Percentiles rank a stretch among this genome's conserved stretches.
phyloP scores from a whole-genome alignment of 2,329 filamentous ascomycete species.

The Leptoxyphium fumago region DNA sequence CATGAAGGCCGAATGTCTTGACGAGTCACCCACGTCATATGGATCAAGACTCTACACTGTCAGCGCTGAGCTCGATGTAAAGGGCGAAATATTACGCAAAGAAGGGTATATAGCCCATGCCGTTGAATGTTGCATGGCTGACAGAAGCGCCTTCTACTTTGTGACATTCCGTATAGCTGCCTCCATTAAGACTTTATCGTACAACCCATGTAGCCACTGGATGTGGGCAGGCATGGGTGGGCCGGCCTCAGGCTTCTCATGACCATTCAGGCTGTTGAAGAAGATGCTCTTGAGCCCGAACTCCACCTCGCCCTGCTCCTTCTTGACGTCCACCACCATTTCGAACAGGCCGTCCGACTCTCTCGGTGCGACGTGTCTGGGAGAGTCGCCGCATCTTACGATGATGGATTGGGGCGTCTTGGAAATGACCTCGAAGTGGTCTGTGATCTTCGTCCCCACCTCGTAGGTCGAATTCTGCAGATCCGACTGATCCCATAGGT shows the following conservation, averaged over 20 bases:
- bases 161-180: conserved; percentile 30
- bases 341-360: conserved; percentile 52
- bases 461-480: conserved; percentile 44
- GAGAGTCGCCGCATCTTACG: conserved; percentile 52
- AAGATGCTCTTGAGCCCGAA: conserved; percentile 51
- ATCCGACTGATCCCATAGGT: conserved; percentile 46
- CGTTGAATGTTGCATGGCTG: background rate
- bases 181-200: conserved; percentile 43
- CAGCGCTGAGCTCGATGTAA: background rate
- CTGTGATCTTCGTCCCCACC: conserved; percentile 48
- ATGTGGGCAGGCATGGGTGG: conserved; percentile 33
- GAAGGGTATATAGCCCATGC: no score
- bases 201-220: conserved; percentile 39
- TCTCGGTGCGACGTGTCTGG: conserved; percentile 40
- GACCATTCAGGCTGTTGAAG: conserved; percentile 36
- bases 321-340: conserved; percentile 46
- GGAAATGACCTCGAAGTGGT: conserved; percentile 58
- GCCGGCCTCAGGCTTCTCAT: conserved; percentile 14
- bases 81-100: background rate
- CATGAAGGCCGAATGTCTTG: background rate
- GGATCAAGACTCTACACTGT: background rate
- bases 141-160: conserved; percentile 5
- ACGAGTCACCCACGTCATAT: background rate
- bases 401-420: conserved; percentile 46
- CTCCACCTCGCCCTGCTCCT: conserved; percentile 44